Percentiles rank a stretch among this genome's conserved stretches.
Evolutionary conservation across 2,329 filamentous ascomycete species (phyloP).

Genomic region (Fusarium camptoceras): DNA sequence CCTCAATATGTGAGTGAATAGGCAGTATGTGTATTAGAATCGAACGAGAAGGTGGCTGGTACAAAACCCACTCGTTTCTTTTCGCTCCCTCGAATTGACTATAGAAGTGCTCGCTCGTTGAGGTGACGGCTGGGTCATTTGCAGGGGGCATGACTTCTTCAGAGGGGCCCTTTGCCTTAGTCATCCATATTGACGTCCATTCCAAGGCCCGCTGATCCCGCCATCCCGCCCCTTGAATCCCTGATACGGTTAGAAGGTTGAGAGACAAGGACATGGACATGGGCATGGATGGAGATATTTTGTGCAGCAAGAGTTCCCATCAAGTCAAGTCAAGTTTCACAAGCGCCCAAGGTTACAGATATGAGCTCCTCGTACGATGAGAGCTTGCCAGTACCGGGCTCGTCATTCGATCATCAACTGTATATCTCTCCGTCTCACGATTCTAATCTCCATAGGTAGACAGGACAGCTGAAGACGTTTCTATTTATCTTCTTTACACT

Average conservation of each 20-base stretch:
- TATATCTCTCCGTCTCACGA: not conserved
- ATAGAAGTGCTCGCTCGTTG: conserved; percentile 14
- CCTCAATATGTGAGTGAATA: not conserved
- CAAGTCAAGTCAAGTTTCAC: conserved; percentile 5
- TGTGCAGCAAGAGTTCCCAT: conserved; percentile 5
- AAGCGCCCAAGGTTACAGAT: not conserved
- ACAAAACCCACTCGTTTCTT: conserved; percentile 20
- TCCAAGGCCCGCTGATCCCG: conserved; percentile 35
- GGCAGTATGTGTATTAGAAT: conserved; percentile 24
- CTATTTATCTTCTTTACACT: not conserved
- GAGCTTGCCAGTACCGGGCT: not conserved
- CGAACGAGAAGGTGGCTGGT: conserved; percentile 34
- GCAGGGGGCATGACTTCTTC: conserved; percentile 17
- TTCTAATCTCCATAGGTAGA: not conserved
- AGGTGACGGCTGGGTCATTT: conserved; percentile 5
- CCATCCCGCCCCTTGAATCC: conserved; percentile 3
- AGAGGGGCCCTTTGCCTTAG: conserved; percentile 21
- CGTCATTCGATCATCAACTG: not conserved
- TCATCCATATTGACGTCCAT: conserved; percentile 37
- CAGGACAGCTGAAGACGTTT: not conserved
- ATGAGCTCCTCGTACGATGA: not conserved
- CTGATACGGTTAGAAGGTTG: conserved; percentile 1
- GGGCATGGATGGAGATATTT: not conserved
- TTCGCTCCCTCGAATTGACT: conserved; percentile 21
- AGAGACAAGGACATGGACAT: conserved; percentile 2